Evolutionary conservation across 495 filamentous ascomycete genomes (phyloP).

Genomic region (Podospora conica): DNA sequence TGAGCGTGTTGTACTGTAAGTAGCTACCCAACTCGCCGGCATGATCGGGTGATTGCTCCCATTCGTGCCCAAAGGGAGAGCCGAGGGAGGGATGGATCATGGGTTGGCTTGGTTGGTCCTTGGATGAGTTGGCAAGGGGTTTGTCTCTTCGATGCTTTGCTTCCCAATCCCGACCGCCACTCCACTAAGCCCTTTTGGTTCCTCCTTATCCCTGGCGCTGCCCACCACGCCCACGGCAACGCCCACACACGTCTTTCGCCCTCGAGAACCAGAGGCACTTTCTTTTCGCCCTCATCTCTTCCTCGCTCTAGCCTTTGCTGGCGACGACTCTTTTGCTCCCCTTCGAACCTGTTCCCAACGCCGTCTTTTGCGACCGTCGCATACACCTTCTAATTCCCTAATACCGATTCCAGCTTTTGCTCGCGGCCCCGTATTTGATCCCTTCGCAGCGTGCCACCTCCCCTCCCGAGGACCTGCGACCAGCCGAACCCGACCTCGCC

Average conservation of each 20-base stretch:
- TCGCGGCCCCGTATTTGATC: conserved; percentile 1
- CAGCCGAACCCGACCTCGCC: neutral
- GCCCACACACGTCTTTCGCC: neutral
- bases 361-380: conserved; percentile 2
- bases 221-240: neutral
- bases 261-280: neutral
- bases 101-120: neutral
- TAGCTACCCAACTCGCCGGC: neutral
- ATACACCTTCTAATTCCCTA: conserved; percentile 9
- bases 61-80: conserved; percentile 11
- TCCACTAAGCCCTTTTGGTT: conserved; percentile 3
- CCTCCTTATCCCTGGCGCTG: conserved; percentile 8
- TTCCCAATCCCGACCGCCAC: conserved; percentile 10
- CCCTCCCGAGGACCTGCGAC: neutral
- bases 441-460: neutral
- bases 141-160: neutral
- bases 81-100: no score
- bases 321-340: neutral
- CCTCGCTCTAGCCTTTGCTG: neutral
- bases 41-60: neutral
- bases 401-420: neutral
- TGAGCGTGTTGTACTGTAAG: neutral
- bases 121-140: neutral
- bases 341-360: neutral
- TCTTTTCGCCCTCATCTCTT: conserved; percentile 3